Evolutionary conservation across 2,329 filamentous ascomycete species (phyloP).

Genomic region (Dactylella cylindrospora): DNA sequence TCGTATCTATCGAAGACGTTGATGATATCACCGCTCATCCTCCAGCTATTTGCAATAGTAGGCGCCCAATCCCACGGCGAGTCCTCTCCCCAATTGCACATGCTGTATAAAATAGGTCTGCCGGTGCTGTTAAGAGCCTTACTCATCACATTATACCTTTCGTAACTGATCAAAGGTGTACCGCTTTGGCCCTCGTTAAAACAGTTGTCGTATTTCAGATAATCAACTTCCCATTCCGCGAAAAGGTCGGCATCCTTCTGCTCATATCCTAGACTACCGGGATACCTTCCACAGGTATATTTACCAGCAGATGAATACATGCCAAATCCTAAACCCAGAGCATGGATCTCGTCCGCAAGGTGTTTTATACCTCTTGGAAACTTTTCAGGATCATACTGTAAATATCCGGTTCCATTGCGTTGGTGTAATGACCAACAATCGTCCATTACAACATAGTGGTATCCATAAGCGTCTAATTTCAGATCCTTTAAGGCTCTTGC

Average conservation of each 20-base stretch:
- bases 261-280: constrained; percentile 62
- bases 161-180: constrained; percentile 54
- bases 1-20: constrained; percentile 41
- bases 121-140: constrained; percentile 55
- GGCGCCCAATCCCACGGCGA: constrained; percentile 56
- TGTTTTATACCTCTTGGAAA: constrained; percentile 64
- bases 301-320: constrained; percentile 63
- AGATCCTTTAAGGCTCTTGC: constrained; percentile 57
- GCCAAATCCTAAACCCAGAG: constrained; percentile 63
- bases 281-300: constrained; percentile 61
- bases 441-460: constrained; percentile 62
- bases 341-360: constrained; percentile 60
- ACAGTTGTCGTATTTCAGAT: constrained; percentile 62
- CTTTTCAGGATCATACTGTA: constrained; percentile 56
- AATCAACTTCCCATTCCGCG: constrained; percentile 59
- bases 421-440: constrained; percentile 62
- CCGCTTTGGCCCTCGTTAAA: constrained; percentile 59
- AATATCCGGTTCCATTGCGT: constrained; percentile 52
- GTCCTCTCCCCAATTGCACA: constrained; percentile 62
- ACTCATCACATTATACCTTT: constrained; percentile 59
- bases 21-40: constrained; percentile 55
- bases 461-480: constrained; percentile 60
- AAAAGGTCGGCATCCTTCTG: constrained; percentile 59
- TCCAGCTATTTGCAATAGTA: constrained; percentile 55
- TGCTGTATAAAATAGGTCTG: constrained; percentile 56